These are phyloP conservation scores for Talaromyces adpressus DNA, from an alignment of 495 filamentous ascomycete genomes.

Conservation along the genomic window DNA sequence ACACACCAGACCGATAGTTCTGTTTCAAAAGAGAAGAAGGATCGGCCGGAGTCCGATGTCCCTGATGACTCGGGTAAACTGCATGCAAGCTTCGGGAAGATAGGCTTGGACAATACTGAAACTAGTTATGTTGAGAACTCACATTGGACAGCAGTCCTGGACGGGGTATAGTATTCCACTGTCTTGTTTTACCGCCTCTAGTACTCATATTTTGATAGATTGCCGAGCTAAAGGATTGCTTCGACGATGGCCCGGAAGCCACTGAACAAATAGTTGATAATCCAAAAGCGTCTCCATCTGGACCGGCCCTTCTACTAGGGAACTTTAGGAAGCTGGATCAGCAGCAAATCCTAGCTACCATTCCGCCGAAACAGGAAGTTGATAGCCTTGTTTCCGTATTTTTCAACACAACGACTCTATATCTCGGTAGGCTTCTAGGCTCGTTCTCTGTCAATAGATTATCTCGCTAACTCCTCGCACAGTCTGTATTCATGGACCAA, in stretches of 20 bases:
- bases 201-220: slow-evolving; percentile 39
- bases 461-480: slow-evolving; percentile 2
- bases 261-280: slow-evolving; percentile 22
- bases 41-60: slow-evolving; percentile 1
- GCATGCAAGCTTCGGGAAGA: not conserved
- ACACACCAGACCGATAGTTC: not conserved
- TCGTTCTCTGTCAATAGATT: not conserved
- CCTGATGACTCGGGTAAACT: slow-evolving; percentile 5
- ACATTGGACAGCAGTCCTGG: slow-evolving; percentile 15
- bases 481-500: slow-evolving; percentile 15
- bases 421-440: not conserved
- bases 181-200: no score
- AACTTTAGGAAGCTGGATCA: slow-evolving; percentile 2
- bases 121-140: slow-evolving; percentile 12
- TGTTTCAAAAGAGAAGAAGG: not conserved
- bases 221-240: slow-evolving; percentile 77
- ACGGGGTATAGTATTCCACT: slow-evolving; percentile 7
- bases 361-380: slow-evolving; percentile 9
- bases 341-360: slow-evolving; percentile 11
- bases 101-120: not conserved
- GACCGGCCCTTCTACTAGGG: slow-evolving; percentile 9
- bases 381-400: slow-evolving; percentile 15
- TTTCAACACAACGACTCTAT: slow-evolving; percentile 3
- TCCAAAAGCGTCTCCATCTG: not conserved
- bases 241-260: slow-evolving; percentile 33